A percentile compares a stretch with the other conserved stretches of the same genome.
phyloP scores from a whole-genome alignment of 2,329 filamentous ascomycete species.

The Botrytis byssoidea region DNA sequence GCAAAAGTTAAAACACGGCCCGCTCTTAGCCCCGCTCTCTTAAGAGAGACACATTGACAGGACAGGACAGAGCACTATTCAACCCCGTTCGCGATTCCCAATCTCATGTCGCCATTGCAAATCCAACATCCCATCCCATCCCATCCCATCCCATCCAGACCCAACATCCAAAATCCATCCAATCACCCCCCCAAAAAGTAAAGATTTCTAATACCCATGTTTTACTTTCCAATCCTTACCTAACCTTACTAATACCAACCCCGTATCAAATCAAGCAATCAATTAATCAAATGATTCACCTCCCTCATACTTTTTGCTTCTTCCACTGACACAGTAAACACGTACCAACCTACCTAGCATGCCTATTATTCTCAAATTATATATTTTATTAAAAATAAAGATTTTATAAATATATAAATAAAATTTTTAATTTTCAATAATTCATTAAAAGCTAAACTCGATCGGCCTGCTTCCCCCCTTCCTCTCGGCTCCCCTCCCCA shows the following conservation, averaged over 20 bases:
- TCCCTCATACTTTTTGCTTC: fast-evolving
- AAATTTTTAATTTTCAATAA: too few species aligned
- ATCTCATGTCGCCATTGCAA: background rate
- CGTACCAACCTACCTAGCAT: background rate
- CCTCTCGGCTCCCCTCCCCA: background rate
- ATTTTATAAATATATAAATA: too few species aligned
- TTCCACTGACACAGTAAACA: background rate
- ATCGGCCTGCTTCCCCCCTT: background rate
- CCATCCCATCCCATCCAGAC: too few species aligned
- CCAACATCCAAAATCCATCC: background rate
- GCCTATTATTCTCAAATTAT: too few species aligned
- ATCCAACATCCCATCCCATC: background rate
- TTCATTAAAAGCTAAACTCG: too few species aligned
- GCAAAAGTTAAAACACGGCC: background rate
- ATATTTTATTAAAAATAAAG: too few species aligned
- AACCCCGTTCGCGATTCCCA: background rate
- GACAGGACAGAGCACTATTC: background rate
- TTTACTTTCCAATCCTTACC: background rate
- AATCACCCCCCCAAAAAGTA: background rate
- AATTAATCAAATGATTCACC: background rate
- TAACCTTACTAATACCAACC: background rate
- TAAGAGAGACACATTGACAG: background rate
- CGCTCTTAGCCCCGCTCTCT: background rate
- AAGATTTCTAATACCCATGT: background rate
- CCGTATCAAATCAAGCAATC: too few species aligned